Evolutionary conservation across 768 basidiomycete genomes (phyloP).

Genomic region (Naematelia encephala): DNA sequence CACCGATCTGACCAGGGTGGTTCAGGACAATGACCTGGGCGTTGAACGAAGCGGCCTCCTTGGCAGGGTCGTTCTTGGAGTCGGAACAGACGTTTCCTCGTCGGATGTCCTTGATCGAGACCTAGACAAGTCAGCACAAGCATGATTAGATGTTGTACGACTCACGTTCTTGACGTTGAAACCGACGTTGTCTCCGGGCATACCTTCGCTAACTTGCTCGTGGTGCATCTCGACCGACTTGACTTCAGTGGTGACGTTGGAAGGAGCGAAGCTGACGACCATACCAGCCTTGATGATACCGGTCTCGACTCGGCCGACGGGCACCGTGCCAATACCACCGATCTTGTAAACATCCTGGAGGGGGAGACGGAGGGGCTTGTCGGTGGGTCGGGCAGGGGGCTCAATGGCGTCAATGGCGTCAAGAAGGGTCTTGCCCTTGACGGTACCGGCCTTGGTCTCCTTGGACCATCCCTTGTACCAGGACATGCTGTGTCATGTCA

Average conservation of each 20-base stretch:
- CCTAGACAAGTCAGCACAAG: conserved; percentile 63
- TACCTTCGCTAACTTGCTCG: conserved; percentile 80
- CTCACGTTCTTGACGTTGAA: conserved; percentile 15
- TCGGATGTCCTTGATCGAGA: conserved; percentile 99
- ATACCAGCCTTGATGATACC: conserved; percentile 88
- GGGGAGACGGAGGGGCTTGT: conserved; percentile 99
- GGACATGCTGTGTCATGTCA: conserved; percentile 66
- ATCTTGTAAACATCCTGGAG: conserved; percentile 99
- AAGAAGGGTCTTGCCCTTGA: conserved; percentile 98
- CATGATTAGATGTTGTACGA: conserved; percentile 59
- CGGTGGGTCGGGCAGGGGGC: conserved; percentile 90
- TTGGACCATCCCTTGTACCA: conserved; percentile 99
- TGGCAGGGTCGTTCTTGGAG: conserved; percentile 99
- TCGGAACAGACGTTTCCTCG: conserved; percentile 99
- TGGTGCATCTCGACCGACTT: conserved; percentile 96
- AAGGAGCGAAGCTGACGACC: conserved; percentile 94
- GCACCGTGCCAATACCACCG: conserved; percentile 99
- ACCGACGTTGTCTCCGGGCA: conserved; percentile 94
- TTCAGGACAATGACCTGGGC: conserved; percentile 99
- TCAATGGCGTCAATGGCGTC: conserved; percentile 99
- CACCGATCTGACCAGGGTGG: conserved; percentile 99
- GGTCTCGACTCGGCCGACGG: conserved; percentile 99
- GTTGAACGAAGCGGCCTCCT: conserved; percentile 60
- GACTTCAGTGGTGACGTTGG: conserved; percentile 99
- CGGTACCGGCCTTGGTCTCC: conserved; percentile 86